phyloP scores from a whole-genome alignment of 2,329 filamentous ascomycete genomes.

The Ciborinia camelliae region DNA sequence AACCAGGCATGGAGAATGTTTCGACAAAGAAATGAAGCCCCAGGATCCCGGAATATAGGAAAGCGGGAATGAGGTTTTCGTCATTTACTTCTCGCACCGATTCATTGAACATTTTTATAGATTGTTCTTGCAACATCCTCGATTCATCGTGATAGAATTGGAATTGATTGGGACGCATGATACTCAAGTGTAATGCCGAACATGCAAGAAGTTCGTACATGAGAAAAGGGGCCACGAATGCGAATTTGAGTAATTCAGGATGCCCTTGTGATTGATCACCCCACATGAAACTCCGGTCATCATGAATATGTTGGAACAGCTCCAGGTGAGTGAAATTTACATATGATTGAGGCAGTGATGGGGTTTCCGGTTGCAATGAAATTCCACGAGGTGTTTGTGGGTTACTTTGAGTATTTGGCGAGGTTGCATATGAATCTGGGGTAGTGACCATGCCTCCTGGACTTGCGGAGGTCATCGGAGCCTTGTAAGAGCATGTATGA shows the following conservation, averaged over 20 bases:
- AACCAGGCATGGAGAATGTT: conserved; percentile 35
- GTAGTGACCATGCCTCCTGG: background rate
- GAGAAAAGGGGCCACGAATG: conserved; percentile 33
- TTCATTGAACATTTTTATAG: conserved; percentile 35
- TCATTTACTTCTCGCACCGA: conserved; percentile 24
- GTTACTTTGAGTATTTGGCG: background rate
- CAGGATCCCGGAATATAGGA: conserved; percentile 36
- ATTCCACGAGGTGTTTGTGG: background rate
- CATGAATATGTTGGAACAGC: conserved; percentile 31
- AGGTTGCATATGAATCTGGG: background rate
- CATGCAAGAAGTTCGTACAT: conserved; percentile 38
- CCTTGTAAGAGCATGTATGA: conserved; percentile 4
- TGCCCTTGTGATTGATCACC: background rate
- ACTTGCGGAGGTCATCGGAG: background rate
- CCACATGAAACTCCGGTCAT: background rate
- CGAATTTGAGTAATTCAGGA: background rate
- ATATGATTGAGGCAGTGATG: conserved; percentile 14
- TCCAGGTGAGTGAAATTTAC: conserved; percentile 40
- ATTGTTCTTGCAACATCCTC: conserved; percentile 35
- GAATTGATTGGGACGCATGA: conserved; percentile 24
- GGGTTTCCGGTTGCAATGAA: background rate
- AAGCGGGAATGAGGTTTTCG: conserved; percentile 31
- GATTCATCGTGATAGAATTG: conserved; percentile 37
- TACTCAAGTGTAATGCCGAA: conserved; percentile 38
- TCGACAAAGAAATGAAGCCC: conserved; percentile 41